Percentiles rank a stretch among this genome's conserved stretches.
These are phyloP conservation scores for Sporisorium scitamineum DNA, from an alignment of 1,284 basidiomycete genomes.

Conservation along the genomic window DNA sequence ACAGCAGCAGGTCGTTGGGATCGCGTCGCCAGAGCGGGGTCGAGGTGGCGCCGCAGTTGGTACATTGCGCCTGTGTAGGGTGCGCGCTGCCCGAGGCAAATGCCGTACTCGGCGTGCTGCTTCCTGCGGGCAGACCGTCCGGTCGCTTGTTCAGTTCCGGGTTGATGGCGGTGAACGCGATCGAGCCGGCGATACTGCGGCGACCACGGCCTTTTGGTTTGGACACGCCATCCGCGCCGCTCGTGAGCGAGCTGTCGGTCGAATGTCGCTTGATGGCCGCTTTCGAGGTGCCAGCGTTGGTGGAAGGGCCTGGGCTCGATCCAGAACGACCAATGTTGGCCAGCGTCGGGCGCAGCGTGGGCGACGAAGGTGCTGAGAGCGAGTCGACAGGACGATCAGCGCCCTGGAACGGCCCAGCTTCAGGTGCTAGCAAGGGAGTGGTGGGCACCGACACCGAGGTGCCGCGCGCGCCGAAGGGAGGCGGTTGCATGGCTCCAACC, in stretches of 20 bases:
- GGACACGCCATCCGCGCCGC: slow-evolving; percentile 17
- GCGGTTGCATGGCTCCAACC: slow-evolving; percentile 23
- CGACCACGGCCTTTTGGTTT: slow-evolving; percentile 46
- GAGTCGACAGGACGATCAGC: slow-evolving; percentile 40
- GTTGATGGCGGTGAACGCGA: slow-evolving; percentile 47
- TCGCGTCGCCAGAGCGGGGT: slow-evolving; percentile 66
- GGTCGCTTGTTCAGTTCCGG: slow-evolving; percentile 36
- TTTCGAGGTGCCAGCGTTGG: slow-evolving; percentile 7
- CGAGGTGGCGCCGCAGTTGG: slow-evolving; percentile 64
- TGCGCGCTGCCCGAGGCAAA: slow-evolving; percentile 31
- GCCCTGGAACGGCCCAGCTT: slow-evolving; percentile 42
- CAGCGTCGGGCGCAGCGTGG: slow-evolving; percentile 34
- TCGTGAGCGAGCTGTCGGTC: slow-evolving; percentile 26
- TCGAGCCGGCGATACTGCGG: slow-evolving; percentile 42
- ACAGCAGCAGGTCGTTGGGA: slow-evolving; percentile 60
- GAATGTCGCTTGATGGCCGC: slow-evolving; percentile 35
- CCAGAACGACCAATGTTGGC: slow-evolving; percentile 38
- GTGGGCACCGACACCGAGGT: slow-evolving; percentile 43
- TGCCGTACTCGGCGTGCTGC: slow-evolving; percentile 18
- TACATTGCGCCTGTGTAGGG: slow-evolving; percentile 53
- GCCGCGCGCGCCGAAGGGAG: slow-evolving; percentile 32
- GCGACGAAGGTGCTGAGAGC: slow-evolving; percentile 49
- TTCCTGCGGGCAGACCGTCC: slow-evolving; percentile 20
- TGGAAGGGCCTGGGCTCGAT: slow-evolving; percentile 40
- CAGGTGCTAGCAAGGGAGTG: slow-evolving; percentile 38